Conservation (phyloP, 2,329 filamentous ascomycete species). For the Botrytis elliptica region DNA sequence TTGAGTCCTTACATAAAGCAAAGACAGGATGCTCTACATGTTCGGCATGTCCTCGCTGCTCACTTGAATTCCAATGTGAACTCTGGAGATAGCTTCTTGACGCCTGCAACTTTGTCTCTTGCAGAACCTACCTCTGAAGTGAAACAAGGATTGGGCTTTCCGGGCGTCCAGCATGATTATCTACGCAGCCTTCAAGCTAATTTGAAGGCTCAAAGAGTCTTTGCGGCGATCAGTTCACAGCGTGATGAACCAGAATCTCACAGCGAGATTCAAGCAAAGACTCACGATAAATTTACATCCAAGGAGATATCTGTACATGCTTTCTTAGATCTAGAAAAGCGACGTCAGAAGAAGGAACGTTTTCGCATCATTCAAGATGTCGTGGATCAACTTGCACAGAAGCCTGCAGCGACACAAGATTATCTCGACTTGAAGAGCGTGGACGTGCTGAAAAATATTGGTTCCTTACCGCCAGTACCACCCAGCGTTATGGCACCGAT, state of each 20-base stretch:
- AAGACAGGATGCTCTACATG: conserved; percentile 56
- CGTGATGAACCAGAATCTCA: conserved; percentile 23
- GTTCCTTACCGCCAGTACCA: conserved; percentile 34
- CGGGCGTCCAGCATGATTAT: conserved; percentile 54
- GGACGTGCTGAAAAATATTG: conserved; percentile 29
- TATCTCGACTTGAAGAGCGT: conserved; percentile 45
- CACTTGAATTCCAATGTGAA: conserved; percentile 50
- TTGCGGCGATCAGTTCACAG: conserved; percentile 37
- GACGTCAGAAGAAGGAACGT: conserved; percentile 52
- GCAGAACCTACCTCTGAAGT: conserved; percentile 43
- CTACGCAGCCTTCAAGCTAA: conserved; percentile 54
- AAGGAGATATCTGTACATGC: conserved; percentile 45
- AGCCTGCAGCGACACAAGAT: conserved; percentile 50
- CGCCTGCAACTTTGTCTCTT: conserved; percentile 46
- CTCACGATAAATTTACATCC: conserved; percentile 22
- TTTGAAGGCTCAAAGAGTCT: conserved; percentile 50
- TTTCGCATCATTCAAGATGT: conserved; percentile 52
- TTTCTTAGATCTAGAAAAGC: conserved; percentile 51
- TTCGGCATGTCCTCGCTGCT: conserved; percentile 54
- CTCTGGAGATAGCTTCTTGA: conserved; percentile 40
- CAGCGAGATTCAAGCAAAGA: conserved; percentile 25
- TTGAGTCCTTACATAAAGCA: conserved; percentile 56
- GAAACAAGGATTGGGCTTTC: conserved; percentile 40
- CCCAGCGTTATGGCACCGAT: conserved; percentile 30
- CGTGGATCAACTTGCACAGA: conserved; percentile 50